Base-by-base conservation (phyloP, 2,329 filamentous ascomycete species). In the Meredithiella fracta region DNA sequence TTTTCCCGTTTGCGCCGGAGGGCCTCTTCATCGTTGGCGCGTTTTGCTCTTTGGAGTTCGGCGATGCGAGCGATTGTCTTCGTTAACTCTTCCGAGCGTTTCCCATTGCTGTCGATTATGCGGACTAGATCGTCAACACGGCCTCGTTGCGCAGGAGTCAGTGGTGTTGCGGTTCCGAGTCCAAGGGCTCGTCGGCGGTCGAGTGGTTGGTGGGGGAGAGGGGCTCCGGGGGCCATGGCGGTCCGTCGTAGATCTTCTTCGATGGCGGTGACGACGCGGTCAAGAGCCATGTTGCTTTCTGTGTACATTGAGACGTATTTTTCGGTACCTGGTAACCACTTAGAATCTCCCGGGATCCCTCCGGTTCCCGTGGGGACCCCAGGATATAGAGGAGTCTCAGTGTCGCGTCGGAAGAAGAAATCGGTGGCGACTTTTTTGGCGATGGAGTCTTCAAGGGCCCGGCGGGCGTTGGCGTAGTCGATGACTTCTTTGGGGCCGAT, bases 11-110 rank as follows among this genome's bases (percentile, higher is more conserved):
- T 72, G 62, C 74, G 73, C 65, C 73, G 72, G 7, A 73, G 72
- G 58, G 68, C 71, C 62, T 59, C 57, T 29, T 59, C 57, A n/a
- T 59, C 57, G 34, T 53, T 53, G 22, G 57, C 57, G 7, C 57
- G 57, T 25, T 70, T 73, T 26, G 73, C 74, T 57, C 73, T 66
- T 17, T 67, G 68, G 3, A 76, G 66, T 61, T 75, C 73, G 56
- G 73, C 70, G 2, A 76, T 63, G 8, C 72, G 68, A 54, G 61
- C 62, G 55, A 61, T 61, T 57, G 71, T 68, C 29, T 63, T 66
- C 44, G 71, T 67, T 11, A 72, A 68, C 22, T 47, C 59, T 7
- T 26, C 47, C 14, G 42, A 25, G 29, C 56, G 52, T 14, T 57
- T 47, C 4, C 17, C 25, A 23, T 57, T 53, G 1, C 54, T 58